Conservation (phyloP, 805 yeast species). For the Wickerhamomyces chambardii region DNA sequence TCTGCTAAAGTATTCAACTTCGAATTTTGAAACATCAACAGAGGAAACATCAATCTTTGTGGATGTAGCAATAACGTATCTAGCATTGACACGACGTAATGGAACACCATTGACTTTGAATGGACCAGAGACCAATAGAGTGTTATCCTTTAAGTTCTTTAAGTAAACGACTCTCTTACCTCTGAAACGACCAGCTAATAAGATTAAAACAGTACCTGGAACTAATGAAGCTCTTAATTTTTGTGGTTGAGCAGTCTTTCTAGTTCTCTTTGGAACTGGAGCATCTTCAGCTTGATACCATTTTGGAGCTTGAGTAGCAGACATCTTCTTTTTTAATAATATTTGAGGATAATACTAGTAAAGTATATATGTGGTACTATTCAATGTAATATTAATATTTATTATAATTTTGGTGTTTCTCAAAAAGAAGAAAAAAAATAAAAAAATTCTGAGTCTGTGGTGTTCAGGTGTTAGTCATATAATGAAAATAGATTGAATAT, state of each 20-base stretch:
- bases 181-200: conserved; percentile 99
- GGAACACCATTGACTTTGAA: conserved; percentile 99
- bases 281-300: conserved; percentile 93
- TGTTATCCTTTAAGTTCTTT: conserved; percentile 96
- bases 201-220: conserved; percentile 96
- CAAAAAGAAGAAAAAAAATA: too few relatives aligned
- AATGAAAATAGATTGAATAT: too few relatives aligned
- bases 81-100: conserved; percentile 97
- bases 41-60: conserved; percentile 76
- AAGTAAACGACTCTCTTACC: conserved; percentile 99
- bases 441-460: too few relatives aligned
- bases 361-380: too few relatives aligned
- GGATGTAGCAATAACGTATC: conserved; percentile 98
- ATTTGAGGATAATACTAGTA: too few relatives aligned
- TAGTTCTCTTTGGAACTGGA: conserved; percentile 79
- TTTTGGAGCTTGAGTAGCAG: conserved; percentile 56
- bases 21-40: conserved; percentile 85
- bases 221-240: conserved; percentile 92
- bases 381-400: too few relatives aligned
- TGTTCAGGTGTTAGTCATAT: conserved; percentile 8
- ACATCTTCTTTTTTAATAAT: conserved; percentile 10
- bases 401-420: too few relatives aligned
- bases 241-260: conserved; percentile 91
- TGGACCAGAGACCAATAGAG: conserved; percentile 95
- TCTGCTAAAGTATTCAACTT: conserved; percentile 93